These are phyloP conservation scores for Arabidopsis arenosa DNA, from an alignment of 345 rosid species.

Conservation along the genomic window DNA sequence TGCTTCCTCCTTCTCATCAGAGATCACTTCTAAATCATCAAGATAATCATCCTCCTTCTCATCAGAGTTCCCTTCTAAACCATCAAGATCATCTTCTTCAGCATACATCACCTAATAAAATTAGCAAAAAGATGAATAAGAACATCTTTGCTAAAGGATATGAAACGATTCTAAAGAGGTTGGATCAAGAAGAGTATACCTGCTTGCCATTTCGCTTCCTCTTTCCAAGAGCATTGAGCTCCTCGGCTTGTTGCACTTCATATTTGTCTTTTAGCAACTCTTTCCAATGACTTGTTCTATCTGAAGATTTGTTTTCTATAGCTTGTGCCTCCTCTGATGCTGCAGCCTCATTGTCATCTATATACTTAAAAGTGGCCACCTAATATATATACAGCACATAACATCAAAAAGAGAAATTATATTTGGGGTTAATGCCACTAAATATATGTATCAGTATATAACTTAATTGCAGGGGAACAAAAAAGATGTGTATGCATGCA, in stretches of 20 bases:
- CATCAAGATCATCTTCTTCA: constrained; percentile 77
- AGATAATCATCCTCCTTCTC: constrained; percentile 79
- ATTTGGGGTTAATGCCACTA: background rate
- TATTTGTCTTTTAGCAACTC: constrained; percentile 66
- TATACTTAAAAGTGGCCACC: constrained; percentile 89
- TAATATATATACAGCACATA: background rate
- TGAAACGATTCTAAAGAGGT: background rate
- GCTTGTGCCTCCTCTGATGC: constrained; percentile 58
- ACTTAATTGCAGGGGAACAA: background rate
- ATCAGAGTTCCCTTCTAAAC: constrained; percentile 69
- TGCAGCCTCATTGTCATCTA: constrained; percentile 68
- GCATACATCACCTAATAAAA: constrained; percentile 64
- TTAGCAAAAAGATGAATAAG: constrained; percentile 17
- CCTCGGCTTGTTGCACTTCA: constrained; percentile 72
- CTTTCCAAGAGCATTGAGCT: constrained; percentile 76
- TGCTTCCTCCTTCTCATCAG: constrained; percentile 61
- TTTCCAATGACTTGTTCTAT: constrained; percentile 69
- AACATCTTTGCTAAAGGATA: constrained; percentile 13
- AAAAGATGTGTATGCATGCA: constrained; percentile 1
- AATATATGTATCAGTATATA: background rate
- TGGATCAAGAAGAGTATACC: constrained; percentile 51
- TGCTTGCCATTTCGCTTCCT: constrained; percentile 84
- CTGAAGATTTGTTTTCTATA: constrained; percentile 52
- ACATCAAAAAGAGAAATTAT: background rate
- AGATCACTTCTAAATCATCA: constrained; percentile 67